Evolutionary conservation across 768 basidiomycete genomes (phyloP), one percentile per base, ranked within the genome.

Genomic region (Filobasidium floriforme): DNA sequence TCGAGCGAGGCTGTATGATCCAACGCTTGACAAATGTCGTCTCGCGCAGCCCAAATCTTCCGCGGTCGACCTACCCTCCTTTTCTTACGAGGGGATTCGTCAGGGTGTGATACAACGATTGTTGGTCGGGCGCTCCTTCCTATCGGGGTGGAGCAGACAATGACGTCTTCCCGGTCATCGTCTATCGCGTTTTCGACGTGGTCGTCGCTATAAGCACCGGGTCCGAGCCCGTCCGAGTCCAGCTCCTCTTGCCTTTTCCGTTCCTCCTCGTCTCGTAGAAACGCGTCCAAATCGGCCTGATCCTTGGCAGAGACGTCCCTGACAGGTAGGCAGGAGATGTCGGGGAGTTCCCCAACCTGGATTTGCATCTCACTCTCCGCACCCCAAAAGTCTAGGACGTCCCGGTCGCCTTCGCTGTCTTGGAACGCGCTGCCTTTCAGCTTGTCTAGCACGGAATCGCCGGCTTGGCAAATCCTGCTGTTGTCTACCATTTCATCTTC

Each of bases 271-370:
- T 57, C 54, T 14, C 54, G 26, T 15, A 57, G 15, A 32, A 57
- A 57, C 6, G 54, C 54, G n/a, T 57, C 54, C 26, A 57, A 15
- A 4, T 57, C 54, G 12, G 54, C 54, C 26, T 57, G 54, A 49
- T 28, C 54, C 26, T 57, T 32, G 15, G 54, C 54, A 24, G 54
- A 24, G 19, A 18, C 18, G 18, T 18, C 19, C 24, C 12, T 51
- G 24, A 24, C 19, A 15, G 54, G 12, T 15, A 32, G 1, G 26
- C 7, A 14, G 18, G 24, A 24, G 29, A 26, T 15, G 26, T 24
- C 54, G 14, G 54, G 54, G 7, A 57, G 26, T 15, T 28, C 24
- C 1, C 15, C 54, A 7, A 57, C 14, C 54, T 57, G 54, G 12
- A 26, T 14, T 15, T 57, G 18, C 26, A 57, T 57, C 54, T 28